These are phyloP conservation scores for Trametes versicolor DNA, from an alignment of 1,284 basidiomycete species.

Conservation along the genomic window DNA sequence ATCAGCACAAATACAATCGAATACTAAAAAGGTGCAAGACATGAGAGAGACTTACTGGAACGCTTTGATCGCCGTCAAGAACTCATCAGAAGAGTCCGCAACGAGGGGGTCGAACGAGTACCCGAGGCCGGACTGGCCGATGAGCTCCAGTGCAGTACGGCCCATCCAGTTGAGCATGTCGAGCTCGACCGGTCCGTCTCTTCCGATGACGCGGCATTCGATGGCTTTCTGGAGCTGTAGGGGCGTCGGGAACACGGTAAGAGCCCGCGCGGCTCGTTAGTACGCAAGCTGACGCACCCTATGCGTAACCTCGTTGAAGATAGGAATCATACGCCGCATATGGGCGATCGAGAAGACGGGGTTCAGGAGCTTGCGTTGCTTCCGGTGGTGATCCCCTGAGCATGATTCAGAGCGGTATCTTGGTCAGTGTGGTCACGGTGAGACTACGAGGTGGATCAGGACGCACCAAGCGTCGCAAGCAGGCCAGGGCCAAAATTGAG, in stretches of 20 bases:
- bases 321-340: slow-evolving; percentile 27
- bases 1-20: no score
- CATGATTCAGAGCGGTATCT: neutral
- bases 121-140: slow-evolving; percentile 49
- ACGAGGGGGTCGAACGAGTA: slow-evolving; percentile 48
- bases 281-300: slow-evolving; percentile 15
- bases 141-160: slow-evolving; percentile 47
- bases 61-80: slow-evolving; percentile 43
- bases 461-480: slow-evolving; percentile 23
- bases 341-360: slow-evolving; percentile 32
- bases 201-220: neutral
- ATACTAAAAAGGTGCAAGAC: no score
- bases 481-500: slow-evolving; percentile 29
- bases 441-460: neutral
- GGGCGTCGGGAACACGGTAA: neutral
- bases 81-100: slow-evolving; percentile 36
- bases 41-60: slow-evolving; percentile 36
- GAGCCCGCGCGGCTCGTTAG: neutral
- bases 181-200: slow-evolving; percentile 1
- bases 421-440: neutral
- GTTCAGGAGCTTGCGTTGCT: slow-evolving; percentile 33
- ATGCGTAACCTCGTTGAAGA: slow-evolving; percentile 26
- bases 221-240: slow-evolving; percentile 36
- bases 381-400: slow-evolving; percentile 22
- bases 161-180: slow-evolving; percentile 40